Evolutionary conservation across 2,329 filamentous ascomycete species (phyloP), one percentile per base, ranked within the genome.

Genomic region (Ophiostoma perfectum): DNA sequence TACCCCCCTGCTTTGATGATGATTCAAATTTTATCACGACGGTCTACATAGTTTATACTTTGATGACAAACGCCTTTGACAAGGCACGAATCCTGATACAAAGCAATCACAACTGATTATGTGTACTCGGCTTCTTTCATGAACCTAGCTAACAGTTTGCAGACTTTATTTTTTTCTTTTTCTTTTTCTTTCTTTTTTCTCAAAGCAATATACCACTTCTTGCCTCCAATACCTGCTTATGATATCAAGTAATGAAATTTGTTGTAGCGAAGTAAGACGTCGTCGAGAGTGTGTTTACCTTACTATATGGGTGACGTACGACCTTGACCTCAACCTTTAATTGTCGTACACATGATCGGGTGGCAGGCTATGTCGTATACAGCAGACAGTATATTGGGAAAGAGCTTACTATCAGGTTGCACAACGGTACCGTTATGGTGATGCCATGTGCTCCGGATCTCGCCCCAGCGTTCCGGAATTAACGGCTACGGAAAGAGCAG

Each of bases 21-120:
- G 88, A 90, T 86, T 68, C 78, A 74, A 79, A 82, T 80, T 83
- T 85, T 72, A 73, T 73, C 90, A 92, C 90, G 90, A 92, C 90
- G 90, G 90, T 92, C 90, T 90, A 89, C 90, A 89, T 91, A 92
- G 87, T 80, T 85, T 78, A 80, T 81, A 86, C 84, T 81, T 90
- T 92, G 90, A 91, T 91, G 90, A 92, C 82, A 88, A 81, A 80
- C 68, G 88, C 88, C 88, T 87, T 81, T 91, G 89, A 91, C 89
- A 88, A 82, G 88, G 89, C 88, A 76, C 72, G 65, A 68, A 67
- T 66, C 36, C 71, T 73, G 72, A 73, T 71, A 67, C 58, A 68
- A 71, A 72, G 71, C 70, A 70, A 2, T 47, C 39, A 62, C 42
- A 16, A 11, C 60, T 63, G 60, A 42, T 63, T 7, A 63, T 63